Conservation (phyloP, 768 basidiomycete species). For the Suillus subaureus region DNA sequence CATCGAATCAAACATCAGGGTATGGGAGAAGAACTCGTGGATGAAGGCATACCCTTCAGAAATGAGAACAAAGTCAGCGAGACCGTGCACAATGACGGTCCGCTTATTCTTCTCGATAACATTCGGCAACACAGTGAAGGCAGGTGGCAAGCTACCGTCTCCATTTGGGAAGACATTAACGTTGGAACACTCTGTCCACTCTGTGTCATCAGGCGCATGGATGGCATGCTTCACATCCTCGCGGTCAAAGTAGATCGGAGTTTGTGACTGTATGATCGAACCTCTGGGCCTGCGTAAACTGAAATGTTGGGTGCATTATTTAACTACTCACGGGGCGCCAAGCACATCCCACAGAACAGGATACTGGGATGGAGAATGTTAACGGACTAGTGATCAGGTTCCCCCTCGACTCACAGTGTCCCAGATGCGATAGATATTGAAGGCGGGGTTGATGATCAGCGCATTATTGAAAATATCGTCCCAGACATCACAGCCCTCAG, state of each 20-base stretch:
- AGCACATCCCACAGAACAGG: conserved; percentile 80
- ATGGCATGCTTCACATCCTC: conserved; percentile 65
- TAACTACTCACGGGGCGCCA: conserved; percentile 65
- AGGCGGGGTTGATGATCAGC: conserved; percentile 67
- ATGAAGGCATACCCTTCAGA: conserved; percentile 57
- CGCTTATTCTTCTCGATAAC: conserved; percentile 77
- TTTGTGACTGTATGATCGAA: conserved; percentile 54
- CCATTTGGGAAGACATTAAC: conserved; percentile 61
- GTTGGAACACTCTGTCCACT: conserved; percentile 67
- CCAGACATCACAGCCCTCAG: conserved; percentile 69
- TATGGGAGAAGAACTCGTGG: neutral
- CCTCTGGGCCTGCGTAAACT: conserved; percentile 40
- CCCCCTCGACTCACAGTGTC: conserved; percentile 48
- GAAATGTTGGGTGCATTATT: neutral
- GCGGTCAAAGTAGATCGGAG: conserved; percentile 72
- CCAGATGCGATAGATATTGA: conserved; percentile 78
- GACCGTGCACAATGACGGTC: conserved; percentile 69
- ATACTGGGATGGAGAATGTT: conserved; percentile 33
- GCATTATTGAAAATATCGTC: conserved; percentile 64
- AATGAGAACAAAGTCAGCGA: conserved; percentile 74
- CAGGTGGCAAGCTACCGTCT: conserved; percentile 62
- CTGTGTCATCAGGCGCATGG: conserved; percentile 63
- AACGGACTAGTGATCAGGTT: neutral
- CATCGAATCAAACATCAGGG: neutral
- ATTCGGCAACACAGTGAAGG: conserved; percentile 66